A percentile compares a stretch with the other conserved stretches of the same genome.
Conservation (phyloP, 2,329 filamentous ascomycete genomes). For the Cladosporium cucumerinum region DNA sequence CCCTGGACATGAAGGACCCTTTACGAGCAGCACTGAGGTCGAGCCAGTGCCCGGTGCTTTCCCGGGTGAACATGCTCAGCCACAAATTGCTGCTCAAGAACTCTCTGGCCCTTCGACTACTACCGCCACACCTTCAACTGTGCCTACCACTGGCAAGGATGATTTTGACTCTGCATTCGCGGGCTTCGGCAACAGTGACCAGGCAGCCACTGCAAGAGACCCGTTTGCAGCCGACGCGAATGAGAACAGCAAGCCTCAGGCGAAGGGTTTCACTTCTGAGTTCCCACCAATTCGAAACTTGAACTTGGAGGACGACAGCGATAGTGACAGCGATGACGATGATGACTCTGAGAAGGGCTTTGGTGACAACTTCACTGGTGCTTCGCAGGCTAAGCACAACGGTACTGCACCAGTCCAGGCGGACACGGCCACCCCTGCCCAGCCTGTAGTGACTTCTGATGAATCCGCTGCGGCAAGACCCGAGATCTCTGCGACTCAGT, state of each 20-base stretch:
- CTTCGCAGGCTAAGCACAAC: constrained; percentile 39
- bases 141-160: constrained; percentile 53
- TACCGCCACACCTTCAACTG: constrained; percentile 38
- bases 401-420: constrained; percentile 7
- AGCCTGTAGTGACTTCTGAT: constrained; percentile 13
- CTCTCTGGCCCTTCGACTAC: constrained; percentile 49
- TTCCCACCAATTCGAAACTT: constrained; percentile 93
- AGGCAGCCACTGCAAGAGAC: constrained; percentile 25
- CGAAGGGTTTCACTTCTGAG: constrained; percentile 50
- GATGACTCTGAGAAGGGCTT: constrained; percentile 66
- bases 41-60: constrained; percentile 11
- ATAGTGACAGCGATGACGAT: constrained; percentile 71
- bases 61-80: constrained; percentile 10
- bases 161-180: constrained; percentile 86
- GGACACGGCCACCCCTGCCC: constrained; percentile 1
- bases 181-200: constrained; percentile 55
- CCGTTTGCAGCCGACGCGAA: constrained; percentile 42
- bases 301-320: constrained; percentile 77
- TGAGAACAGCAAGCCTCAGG: constrained; percentile 38
- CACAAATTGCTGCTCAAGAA: constrained; percentile 27
- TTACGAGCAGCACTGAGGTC: background rate
- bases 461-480: constrained; percentile 15
- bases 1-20: constrained; percentile 28
- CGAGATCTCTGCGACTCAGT: constrained; percentile 24
- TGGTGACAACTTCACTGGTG: constrained; percentile 84